Percentiles rank a stretch among this genome's conserved stretches.
Evolutionary conservation across 148 eudicot genomes (phyloP).

Genomic region (Amaranthus hypochondriacus): DNA sequence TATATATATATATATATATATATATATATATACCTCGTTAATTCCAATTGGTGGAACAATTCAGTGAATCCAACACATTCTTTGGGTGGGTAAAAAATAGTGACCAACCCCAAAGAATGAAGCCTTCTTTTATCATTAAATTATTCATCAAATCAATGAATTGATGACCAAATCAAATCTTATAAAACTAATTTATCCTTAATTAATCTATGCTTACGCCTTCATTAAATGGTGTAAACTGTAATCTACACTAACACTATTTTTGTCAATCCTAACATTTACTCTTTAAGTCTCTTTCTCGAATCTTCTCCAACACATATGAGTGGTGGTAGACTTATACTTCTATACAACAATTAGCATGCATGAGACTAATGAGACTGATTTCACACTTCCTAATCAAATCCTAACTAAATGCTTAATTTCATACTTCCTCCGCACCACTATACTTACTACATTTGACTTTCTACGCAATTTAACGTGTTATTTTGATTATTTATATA

Average conservation of each 20-base stretch:
- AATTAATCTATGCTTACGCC: not conserved
- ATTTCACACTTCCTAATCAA: too few relatives aligned
- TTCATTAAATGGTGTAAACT: not conserved
- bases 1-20: too few relatives aligned
- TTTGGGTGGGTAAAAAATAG: slow-evolving; percentile 18
- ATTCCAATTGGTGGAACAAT: not conserved
- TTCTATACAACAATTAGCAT: too few relatives aligned
- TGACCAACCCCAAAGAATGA: slow-evolving; percentile 15
- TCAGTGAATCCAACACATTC: not conserved
- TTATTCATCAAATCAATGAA: not conserved
- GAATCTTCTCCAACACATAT: too few relatives aligned
- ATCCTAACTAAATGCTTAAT: too few relatives aligned
- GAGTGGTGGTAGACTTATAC: too few relatives aligned
- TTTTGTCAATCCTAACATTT: slow-evolving; percentile 18
- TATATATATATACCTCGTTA: too few relatives aligned
- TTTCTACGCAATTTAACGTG: too few relatives aligned
- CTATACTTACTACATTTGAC: too few relatives aligned
- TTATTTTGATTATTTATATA: too few relatives aligned
- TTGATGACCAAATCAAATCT: not conserved
- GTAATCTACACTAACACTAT: not conserved
- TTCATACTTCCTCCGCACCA: too few relatives aligned
- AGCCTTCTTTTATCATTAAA: not conserved
- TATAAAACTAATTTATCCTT: not conserved
- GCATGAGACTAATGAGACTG: too few relatives aligned
- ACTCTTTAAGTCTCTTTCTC: not conserved